Base-by-base conservation (phyloP, 1,284 basidiomycete species). In the Afroboletus lepidellus region DNA sequence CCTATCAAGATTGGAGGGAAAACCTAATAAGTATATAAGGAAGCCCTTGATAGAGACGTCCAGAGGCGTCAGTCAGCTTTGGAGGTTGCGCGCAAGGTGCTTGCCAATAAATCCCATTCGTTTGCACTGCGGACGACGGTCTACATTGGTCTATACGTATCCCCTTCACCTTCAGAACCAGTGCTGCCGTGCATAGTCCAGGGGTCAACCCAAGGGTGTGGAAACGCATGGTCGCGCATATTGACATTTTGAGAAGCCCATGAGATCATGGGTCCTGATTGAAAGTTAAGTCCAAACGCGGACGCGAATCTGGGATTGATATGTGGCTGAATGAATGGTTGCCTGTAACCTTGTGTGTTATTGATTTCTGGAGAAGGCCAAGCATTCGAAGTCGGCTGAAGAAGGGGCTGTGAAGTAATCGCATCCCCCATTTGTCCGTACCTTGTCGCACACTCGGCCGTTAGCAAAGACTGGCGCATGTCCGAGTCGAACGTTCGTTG, bases 221-320 rank as follows among this genome's bases (percentile, higher is more conserved):
- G 51, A 41, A 51, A 36, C 12, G 29, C 18, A 7, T 50, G 55
- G 39, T 66, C 57, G 12, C 54, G 39, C 18, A 8, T 11, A 5
- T 20, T 37, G 9, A 11, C 38, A 34, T 51, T 42, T 34, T 59
- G 66, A 41, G 58, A 34, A 38, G 48, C 48, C 55, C 54, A 59
- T n/a, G 62, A 47, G 41, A 41, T 23, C 30, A 54, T 57, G 27
- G 51, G 21, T 34, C 46, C 44, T 16, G 59, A 20, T 42, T 59
- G 59, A 70, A 63, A 48, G 54, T 74, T 72, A 48, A 81, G 65
- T 23, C 79, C 83, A 58, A 85, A 80, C 30, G 71, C 68, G 42
- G 78, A 77, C 24, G 79, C 78, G 46, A 91, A 91, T 13, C 83
- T 77, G 13, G 89, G 89, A 65, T 90, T 90, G 58, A 90, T 87